Percentiles rank a stretch among this genome's conserved stretches.
Conservation (phyloP, 176 grass and related monocot genomes). For the Olyra latifolia region DNA sequence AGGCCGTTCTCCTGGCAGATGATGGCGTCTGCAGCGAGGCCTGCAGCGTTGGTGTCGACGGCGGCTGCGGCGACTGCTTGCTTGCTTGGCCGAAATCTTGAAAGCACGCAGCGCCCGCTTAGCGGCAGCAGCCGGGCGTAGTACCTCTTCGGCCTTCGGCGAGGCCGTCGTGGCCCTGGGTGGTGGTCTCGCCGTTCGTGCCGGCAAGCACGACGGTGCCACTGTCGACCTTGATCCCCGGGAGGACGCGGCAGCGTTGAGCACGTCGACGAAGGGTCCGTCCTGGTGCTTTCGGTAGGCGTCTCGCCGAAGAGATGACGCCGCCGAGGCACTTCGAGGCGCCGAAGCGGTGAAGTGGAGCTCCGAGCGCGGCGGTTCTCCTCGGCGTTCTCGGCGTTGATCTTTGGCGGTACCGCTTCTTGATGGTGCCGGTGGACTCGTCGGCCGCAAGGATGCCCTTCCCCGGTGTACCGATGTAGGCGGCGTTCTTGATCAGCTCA, state of each 20-base stretch:
- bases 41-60: slow-evolving; percentile 46
- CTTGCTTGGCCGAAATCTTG: no score
- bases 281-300: slow-evolving; percentile 50
- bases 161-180: slow-evolving; percentile 58
- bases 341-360: slow-evolving; percentile 50
- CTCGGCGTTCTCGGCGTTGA: slow-evolving; percentile 56
- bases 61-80: slow-evolving; percentile 46
- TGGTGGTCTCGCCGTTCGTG: slow-evolving; percentile 55
- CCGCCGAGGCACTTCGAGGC: slow-evolving; percentile 46
- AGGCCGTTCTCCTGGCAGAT: slow-evolving; percentile 71
- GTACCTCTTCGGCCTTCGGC: slow-evolving; percentile 42
- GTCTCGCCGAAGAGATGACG: slow-evolving; percentile 63
- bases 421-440: slow-evolving; percentile 54
- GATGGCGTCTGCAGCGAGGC: slow-evolving; percentile 49
- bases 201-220: slow-evolving; percentile 53
- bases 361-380: slow-evolving; percentile 51
- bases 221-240: slow-evolving; percentile 67
- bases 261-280: slow-evolving; percentile 47
- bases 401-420: slow-evolving; percentile 46
- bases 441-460: slow-evolving; percentile 59
- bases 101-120: no score
- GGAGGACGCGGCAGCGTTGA: slow-evolving; percentile 37
- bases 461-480: slow-evolving; percentile 48
- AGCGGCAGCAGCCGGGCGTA: no score
- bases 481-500: slow-evolving; percentile 49